A percentile compares a stretch with the other conserved stretches of the same genome.
Conservation (phyloP, 805 yeast species). For the Metschnikowia peoriensis region DNA sequence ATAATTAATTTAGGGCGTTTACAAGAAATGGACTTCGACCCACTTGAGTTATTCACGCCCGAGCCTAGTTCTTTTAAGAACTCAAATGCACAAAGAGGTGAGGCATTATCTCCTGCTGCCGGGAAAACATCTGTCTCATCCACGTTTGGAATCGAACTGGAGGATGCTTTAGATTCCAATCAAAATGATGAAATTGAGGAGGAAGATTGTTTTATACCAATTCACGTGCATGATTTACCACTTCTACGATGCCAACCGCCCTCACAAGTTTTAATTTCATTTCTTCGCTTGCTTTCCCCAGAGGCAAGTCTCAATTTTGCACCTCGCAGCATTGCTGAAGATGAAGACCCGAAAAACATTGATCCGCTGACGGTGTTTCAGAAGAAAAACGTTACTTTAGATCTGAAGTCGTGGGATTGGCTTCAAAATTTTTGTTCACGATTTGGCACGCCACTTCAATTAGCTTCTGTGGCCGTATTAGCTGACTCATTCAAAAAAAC, state of each 20-base stretch:
- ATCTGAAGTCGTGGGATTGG: conserved; percentile 44
- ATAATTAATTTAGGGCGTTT: too few species aligned
- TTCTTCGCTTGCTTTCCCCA: conserved; percentile 50
- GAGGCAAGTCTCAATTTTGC: conserved; percentile 53
- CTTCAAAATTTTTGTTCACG: conserved; percentile 34
- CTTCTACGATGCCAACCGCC: conserved; percentile 47
- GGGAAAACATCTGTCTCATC: not conserved
- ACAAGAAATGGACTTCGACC: conserved; percentile 38
- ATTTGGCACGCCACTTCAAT: conserved; percentile 22
- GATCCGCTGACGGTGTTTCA: conserved; percentile 25
- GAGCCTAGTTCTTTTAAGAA: conserved; percentile 6
- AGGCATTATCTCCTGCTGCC: too few species aligned
- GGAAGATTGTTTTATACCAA: conserved; percentile 27
- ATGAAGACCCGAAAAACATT: not conserved
- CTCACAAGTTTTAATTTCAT: conserved; percentile 37
- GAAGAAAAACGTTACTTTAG: conserved; percentile 32
- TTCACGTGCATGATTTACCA: conserved; percentile 64
- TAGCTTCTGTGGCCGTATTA: conserved; percentile 27
- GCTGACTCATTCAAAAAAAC: conserved; percentile 26
- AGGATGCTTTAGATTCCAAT: not conserved
- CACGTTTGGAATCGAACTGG: not conserved
- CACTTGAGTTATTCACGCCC: conserved; percentile 40
- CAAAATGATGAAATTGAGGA: conserved; percentile 5
- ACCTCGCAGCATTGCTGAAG: conserved; percentile 9
- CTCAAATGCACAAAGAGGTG: not conserved